phyloP scores from a whole-genome alignment of 176 grass and related monocot species.

The Echinochloa phyllopogon region DNA sequence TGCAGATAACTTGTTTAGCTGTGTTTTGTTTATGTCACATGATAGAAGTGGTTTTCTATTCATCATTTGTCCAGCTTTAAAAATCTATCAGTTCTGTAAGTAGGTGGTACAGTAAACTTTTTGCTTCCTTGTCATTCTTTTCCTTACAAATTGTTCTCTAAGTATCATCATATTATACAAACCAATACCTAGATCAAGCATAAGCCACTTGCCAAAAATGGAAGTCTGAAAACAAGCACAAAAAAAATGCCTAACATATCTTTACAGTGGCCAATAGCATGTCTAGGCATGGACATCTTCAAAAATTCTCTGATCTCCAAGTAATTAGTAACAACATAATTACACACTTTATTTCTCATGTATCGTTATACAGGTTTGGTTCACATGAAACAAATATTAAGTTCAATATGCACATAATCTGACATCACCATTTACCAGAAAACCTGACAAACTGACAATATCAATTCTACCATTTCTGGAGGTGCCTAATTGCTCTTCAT shows the following conservation, averaged over 20 bases:
- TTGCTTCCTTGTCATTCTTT: not conserved
- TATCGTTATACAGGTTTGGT: conserved; percentile 23
- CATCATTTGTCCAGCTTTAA: not conserved
- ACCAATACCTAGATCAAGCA: not conserved
- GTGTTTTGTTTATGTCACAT: not conserved
- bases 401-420: conserved; percentile 1
- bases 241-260: not conserved
- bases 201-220: not conserved
- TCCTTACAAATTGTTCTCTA: not conserved
- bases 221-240: not conserved
- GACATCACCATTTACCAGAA: conserved; percentile 15
- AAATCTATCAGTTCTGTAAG: not conserved
- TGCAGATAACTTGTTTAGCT: not conserved
- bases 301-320: not conserved
- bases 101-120: not conserved
- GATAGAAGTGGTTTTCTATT: not conserved
- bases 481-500: not conserved
- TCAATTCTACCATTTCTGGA: not conserved
- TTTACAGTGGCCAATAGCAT: not conserved
- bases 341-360: not conserved
- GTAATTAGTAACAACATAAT: not conserved
- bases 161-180: not conserved
- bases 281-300: not conserved
- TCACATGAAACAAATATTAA: conserved; percentile 6
- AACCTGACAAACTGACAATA: not conserved